Evolutionary conservation across 257 asterid genomes (phyloP), one percentile per base, ranked within the genome.

Genomic region (Lavandula angustifolia): DNA sequence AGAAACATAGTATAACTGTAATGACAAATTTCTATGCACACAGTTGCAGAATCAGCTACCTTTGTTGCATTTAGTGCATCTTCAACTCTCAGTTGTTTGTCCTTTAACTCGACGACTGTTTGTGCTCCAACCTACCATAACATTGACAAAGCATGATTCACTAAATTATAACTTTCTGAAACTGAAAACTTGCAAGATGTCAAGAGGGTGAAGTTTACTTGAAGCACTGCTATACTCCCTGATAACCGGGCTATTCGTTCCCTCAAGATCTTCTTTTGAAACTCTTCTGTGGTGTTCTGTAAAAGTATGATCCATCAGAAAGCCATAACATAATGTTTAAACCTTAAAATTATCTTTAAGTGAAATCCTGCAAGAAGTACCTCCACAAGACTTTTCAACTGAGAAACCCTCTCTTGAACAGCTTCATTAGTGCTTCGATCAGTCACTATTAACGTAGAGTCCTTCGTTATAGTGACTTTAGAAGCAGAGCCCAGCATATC

Each of bases 41-140:
- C 29, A 17, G 38, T 32, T 27, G 59, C 11, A 69, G 48, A 13
- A 66, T 9, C 9, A 65, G 69, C 66, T 70, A 90, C 97, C 97
- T 88, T 84, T n/a, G 97, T 80, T 69, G 97, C 97, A 82, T 87
- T 87, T 53, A 90, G 74, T 43, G 95, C 95, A 75, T 90, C 97
- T 76, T 90, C 95, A 67, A 78, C 82, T 76, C 89, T 84, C n/a
- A 90, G 78, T 48, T 84, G 95, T 78, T 87, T 90, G 59, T 90
- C 92, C 75, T 90, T 90, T 67, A 90, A 78, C 82, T 89, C 95
- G 4, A 89, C 79, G 32, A 79, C 87, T 1, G 97, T 90, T 64
- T 78, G 96, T 64, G 97, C 95, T 74, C 97, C 97, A 13, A 90
- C 96, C 96, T 86, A 60, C 42, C 11, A 50, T 46, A 42, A 11